These are phyloP conservation scores for Ceriops decandra DNA, from an alignment of 345 rosid genomes.

Conservation along the genomic window DNA sequence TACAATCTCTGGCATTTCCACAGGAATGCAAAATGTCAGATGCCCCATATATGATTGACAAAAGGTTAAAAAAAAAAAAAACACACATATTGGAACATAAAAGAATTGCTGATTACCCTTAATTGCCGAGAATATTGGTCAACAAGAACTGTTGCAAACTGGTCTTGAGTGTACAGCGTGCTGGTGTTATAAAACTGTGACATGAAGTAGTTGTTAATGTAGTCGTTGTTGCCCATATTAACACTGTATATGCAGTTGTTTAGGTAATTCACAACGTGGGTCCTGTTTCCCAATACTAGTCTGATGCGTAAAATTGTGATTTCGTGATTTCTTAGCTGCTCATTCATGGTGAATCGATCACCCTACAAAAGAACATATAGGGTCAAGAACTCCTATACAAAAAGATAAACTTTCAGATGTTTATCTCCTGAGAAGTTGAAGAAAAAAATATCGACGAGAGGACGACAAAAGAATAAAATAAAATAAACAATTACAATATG, in stretches of 20 bases:
- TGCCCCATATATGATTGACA: too few relatives aligned
- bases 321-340: slow-evolving; percentile 3
- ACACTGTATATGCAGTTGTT: slow-evolving; percentile 26
- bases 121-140: slow-evolving; percentile 15
- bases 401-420: too few relatives aligned
- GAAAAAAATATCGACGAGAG: too few relatives aligned
- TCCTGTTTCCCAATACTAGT: background rate
- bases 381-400: background rate
- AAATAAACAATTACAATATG: too few relatives aligned
- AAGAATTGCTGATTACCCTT: slow-evolving; percentile 8
- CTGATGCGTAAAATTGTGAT: background rate
- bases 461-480: too few relatives aligned
- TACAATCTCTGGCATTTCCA: slow-evolving; percentile 18
- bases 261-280: slow-evolving; percentile 10
- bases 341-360: background rate
- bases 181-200: background rate
- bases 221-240: slow-evolving; percentile 14
- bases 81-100: background rate
- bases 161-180: slow-evolving; percentile 19
- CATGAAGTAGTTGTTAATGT: slow-evolving; percentile 17
- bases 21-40: too few relatives aligned
- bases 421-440: too few relatives aligned
- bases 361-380: slow-evolving; percentile 3
- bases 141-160: slow-evolving; percentile 29
- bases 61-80: too few relatives aligned